Percentiles rank a stretch among this genome's conserved stretches.
These are phyloP conservation scores for Chaetomiaceae sp. DNA, from an alignment of 2,329 filamentous ascomycete species.

Conservation along the genomic window DNA sequence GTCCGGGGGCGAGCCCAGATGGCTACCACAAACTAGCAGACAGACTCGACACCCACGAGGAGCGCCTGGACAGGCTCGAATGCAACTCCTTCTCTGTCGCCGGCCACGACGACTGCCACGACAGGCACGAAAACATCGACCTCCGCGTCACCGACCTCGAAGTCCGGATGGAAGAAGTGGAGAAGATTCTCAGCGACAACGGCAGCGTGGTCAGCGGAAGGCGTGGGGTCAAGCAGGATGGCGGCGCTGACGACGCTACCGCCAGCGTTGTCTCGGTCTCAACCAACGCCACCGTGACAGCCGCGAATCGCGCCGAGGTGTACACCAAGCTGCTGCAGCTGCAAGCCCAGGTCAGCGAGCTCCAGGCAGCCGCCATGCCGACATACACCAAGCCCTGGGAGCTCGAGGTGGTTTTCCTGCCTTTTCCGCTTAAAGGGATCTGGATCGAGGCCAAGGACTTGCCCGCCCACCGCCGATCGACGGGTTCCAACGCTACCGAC, in stretches of 20 bases:
- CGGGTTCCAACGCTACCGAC: conserved; percentile 39
- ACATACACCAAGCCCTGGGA: conserved; percentile 63
- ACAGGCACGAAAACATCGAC: conserved; percentile 63
- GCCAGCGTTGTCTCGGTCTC: conserved; percentile 45
- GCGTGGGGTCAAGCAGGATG: conserved; percentile 33
- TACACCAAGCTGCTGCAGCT: conserved; percentile 47
- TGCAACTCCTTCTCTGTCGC: conserved; percentile 63
- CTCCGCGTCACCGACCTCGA: conserved; percentile 67
- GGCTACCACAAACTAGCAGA: conserved; percentile 44
- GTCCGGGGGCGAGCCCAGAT: conserved; percentile 1
- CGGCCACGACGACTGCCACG: conserved; percentile 64
- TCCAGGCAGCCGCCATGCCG: conserved; percentile 58
- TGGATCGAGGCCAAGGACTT: conserved; percentile 52
- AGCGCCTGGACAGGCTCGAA: conserved; percentile 65
- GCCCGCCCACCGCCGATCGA: conserved; percentile 33
- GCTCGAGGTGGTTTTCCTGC: conserved; percentile 70
- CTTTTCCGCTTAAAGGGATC: conserved; percentile 57
- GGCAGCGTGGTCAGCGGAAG: conserved; percentile 38
- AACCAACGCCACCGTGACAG: conserved; percentile 38
- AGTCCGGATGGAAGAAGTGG: conserved; percentile 55
- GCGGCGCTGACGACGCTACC: conserved; percentile 39
- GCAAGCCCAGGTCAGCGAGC: conserved; percentile 47
- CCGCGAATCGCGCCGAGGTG: conserved; percentile 43
- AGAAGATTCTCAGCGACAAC: conserved; percentile 48
- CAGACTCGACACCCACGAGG: conserved; percentile 56